Evolutionary conservation across 257 asterid species (phyloP).

Genomic region (Primulina eburnea): DNA sequence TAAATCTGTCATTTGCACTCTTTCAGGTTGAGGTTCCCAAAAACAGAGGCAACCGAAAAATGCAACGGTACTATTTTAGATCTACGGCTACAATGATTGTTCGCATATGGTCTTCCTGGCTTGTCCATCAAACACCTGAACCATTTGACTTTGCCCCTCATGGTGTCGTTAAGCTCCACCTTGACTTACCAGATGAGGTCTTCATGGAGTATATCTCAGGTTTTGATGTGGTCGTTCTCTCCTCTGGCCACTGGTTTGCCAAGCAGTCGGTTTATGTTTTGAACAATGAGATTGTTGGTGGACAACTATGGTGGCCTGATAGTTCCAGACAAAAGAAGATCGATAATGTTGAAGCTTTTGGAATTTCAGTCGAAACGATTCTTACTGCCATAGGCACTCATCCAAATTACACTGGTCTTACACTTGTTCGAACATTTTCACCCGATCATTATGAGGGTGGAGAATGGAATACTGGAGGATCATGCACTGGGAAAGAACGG

Average conservation of each 20-base stretch:
- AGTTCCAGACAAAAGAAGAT: constrained; percentile 50
- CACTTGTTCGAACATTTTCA: constrained; percentile 76
- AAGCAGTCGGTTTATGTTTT: constrained; percentile 76
- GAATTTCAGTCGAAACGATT: constrained; percentile 75
- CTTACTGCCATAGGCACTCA: constrained; percentile 70
- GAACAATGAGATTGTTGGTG: constrained; percentile 84
- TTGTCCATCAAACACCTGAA: constrained; percentile 72
- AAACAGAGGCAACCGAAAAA: constrained; percentile 67
- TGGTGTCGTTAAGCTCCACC: constrained; percentile 73
- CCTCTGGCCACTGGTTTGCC: constrained; percentile 99
- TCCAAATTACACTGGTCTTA: constrained; percentile 78
- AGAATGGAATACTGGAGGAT: constrained; percentile 93
- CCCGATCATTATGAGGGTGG: constrained; percentile 98
- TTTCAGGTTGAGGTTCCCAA: constrained; percentile 82
- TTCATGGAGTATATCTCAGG: constrained; percentile 64
- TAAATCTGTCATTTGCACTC: constrained; percentile 7
- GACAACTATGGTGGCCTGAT: constrained; percentile 92
- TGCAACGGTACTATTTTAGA: constrained; percentile 81
- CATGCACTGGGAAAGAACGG: constrained; percentile 76
- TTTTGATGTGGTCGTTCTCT: constrained; percentile 74
- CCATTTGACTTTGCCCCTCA: constrained; percentile 70
- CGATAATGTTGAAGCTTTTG: constrained; percentile 71
- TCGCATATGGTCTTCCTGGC: constrained; percentile 99
- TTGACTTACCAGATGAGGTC: constrained; percentile 75
- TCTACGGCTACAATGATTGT: constrained; percentile 85